Evolutionary conservation across 176 grass and related monocot species (phyloP), one percentile per base, ranked within the genome.

Genomic region (Alloteropsis semialata): DNA sequence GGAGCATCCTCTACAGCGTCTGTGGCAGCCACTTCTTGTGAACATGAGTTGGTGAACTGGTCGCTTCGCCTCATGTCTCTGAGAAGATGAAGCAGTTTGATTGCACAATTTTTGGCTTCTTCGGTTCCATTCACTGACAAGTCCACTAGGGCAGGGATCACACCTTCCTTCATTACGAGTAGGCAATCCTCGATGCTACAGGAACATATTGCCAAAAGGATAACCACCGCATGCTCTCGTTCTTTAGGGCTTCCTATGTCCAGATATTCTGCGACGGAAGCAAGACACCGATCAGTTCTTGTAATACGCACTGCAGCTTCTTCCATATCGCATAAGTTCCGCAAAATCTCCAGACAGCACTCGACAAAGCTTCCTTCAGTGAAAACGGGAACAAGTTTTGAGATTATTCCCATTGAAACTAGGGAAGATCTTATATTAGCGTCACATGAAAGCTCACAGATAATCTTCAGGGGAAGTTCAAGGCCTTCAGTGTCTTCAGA

Each of bases 111-210:
- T 76, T 90, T 94, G 2, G 83, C 89, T 68, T 94, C 86, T 67
- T 82, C 82, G 55, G 70, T 89, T 59, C 97, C 97, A 69, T 99
- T 99, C 55, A 99, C 87, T 1, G 91, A 92, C 68, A 94, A 77
- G 34, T 96, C 85, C 39, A 99, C 93, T 29, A 99, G 87, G 68
- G 97, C 87, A 27, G 97, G 97, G 77, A 99, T 96, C 28, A 99
- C 89, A 30, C 93, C 97, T 82, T 99, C 93, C 75, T 94, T 93
- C 89, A 96, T 86, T 21, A 93, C 87, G 74, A 94, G 87, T 48
- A 84, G 82, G 69, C 93, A 94, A 81, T 99, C 89, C 33, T 94
- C 89, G 13, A 27, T 16, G 50, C 81, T 94, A 44, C 21, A 45
- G 4, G 89, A 93, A 79, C 91, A 99, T 79, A 99, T 78, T 72